Evolutionary conservation across 2,329 filamentous ascomycete genomes (phyloP).

Genomic region (Thermothelomyces thermophilus): DNA sequence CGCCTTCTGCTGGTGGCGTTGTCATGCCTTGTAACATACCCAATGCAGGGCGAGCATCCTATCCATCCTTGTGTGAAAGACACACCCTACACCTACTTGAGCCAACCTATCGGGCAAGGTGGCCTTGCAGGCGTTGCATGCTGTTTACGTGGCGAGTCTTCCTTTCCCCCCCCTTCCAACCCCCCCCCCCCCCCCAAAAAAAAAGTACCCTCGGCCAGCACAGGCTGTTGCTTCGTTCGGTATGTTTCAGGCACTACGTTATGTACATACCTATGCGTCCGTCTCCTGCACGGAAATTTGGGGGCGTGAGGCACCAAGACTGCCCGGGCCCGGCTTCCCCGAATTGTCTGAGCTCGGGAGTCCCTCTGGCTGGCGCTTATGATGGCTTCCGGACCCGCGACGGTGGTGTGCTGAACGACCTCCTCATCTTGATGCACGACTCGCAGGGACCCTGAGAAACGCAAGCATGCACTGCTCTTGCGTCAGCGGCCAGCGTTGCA

Average conservation of each 20-base stretch:
- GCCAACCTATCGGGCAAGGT: conserved; percentile 4
- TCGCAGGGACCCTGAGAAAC: conserved; percentile 9
- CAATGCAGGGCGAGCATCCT: conserved; percentile 16
- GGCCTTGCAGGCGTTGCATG: conserved; percentile 10
- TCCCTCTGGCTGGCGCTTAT: conserved; percentile 15
- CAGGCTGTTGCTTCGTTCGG: conserved; percentile 10
- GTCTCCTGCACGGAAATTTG: conserved; percentile 4
- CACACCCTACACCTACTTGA: background rate
- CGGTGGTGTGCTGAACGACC: conserved; percentile 16
- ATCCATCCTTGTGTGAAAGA: background rate
- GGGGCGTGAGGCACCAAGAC: conserved; percentile 9
- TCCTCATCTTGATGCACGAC: conserved; percentile 6
- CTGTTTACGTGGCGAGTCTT: conserved; percentile 21
- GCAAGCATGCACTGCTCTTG: conserved; percentile 13
- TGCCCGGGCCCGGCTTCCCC: conserved; percentile 8
- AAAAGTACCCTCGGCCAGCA: conserved; percentile 3
- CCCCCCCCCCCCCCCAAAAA: too few species aligned
- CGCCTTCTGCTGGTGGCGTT: conserved; percentile 16
- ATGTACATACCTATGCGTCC: conserved; percentile 3
- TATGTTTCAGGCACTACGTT: conserved; percentile 4
- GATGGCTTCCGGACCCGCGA: conserved; percentile 16
- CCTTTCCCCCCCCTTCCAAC: too few species aligned
- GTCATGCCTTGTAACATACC: conserved; percentile 20
- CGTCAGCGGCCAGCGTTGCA: conserved; percentile 12
- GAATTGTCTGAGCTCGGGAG: background rate